phyloP scores from a whole-genome alignment of 2,329 filamentous ascomycete species.

The Epicoccum nigrum region DNA sequence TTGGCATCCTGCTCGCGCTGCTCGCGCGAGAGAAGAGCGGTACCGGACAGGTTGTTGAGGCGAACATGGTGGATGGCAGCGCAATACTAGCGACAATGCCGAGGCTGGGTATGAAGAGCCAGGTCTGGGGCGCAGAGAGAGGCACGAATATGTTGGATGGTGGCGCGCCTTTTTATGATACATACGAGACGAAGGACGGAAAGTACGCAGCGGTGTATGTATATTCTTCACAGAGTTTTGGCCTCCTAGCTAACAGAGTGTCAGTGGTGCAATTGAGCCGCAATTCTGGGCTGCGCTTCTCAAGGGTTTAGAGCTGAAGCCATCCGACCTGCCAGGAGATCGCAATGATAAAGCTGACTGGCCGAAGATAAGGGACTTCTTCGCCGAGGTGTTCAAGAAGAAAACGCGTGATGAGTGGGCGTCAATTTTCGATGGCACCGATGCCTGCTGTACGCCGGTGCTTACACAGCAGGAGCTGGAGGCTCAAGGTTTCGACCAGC shows the following conservation, averaged over 20 bases:
- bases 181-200: slow-evolving; percentile 82
- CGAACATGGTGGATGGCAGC: slow-evolving; percentile 94
- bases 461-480: slow-evolving; percentile 76
- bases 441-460: slow-evolving; percentile 92
- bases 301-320: slow-evolving; percentile 66
- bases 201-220: slow-evolving; percentile 75
- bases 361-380: slow-evolving; percentile 67
- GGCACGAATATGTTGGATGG: slow-evolving; percentile 83
- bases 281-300: slow-evolving; percentile 78
- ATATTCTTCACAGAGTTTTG: neutral
- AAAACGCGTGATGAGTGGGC: slow-evolving; percentile 85
- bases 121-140: slow-evolving; percentile 66
- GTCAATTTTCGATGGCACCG: slow-evolving; percentile 81
- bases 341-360: slow-evolving; percentile 69
- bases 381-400: slow-evolving; percentile 68
- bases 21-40: slow-evolving; percentile 69
- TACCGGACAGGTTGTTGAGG: slow-evolving; percentile 85
- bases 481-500: slow-evolving; percentile 67
- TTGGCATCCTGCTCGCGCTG: slow-evolving; percentile 82
- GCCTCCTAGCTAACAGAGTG: slow-evolving; percentile 4
- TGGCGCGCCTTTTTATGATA: slow-evolving; percentile 86
- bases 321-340: slow-evolving; percentile 52
- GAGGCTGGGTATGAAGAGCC: slow-evolving; percentile 68
- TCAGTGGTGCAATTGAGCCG: slow-evolving; percentile 79
- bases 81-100: slow-evolving; percentile 81